Conservation (phyloP, 2,329 filamentous ascomycete genomes). For the Fusarium begoniae region DNA sequence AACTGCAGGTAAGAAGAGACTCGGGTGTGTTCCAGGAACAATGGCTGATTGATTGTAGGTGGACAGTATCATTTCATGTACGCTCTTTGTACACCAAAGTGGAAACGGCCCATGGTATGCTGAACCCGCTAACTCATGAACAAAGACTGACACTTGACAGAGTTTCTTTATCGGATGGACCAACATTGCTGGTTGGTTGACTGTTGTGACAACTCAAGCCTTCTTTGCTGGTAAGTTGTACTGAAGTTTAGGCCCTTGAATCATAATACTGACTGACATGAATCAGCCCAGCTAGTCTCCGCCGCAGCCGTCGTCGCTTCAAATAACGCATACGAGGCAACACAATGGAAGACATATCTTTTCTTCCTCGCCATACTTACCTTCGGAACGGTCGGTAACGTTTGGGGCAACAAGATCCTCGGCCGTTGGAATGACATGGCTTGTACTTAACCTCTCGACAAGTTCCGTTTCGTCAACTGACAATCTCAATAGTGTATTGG, state of each 20-base stretch:
- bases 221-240: constrained; percentile 51
- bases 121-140: rapidly evolving
- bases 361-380: constrained; percentile 49
- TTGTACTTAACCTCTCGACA: constrained; percentile 23
- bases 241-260: too few species aligned
- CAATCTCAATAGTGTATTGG: constrained; percentile 48
- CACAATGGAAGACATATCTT: constrained; percentile 52
- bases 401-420: constrained; percentile 51
- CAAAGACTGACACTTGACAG: constrained; percentile 27
- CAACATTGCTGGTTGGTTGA: constrained; percentile 57
- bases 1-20: constrained; percentile 46
- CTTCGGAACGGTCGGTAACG: constrained; percentile 43
- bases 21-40: too few species aligned
- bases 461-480: too few species aligned
- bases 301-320: constrained; percentile 54
- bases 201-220: constrained; percentile 53
- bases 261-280: neutral
- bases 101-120: constrained; percentile 45
- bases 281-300: constrained; percentile 53
- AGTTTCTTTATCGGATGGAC: constrained; percentile 55
- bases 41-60: neutral
- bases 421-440: constrained; percentile 54
- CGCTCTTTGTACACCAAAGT: constrained; percentile 50
- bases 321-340: constrained; percentile 48
- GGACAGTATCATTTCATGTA: constrained; percentile 59